Base-by-base conservation (phyloP, 345 rosid genomes). In the Eucalyptus grandis region DNA sequence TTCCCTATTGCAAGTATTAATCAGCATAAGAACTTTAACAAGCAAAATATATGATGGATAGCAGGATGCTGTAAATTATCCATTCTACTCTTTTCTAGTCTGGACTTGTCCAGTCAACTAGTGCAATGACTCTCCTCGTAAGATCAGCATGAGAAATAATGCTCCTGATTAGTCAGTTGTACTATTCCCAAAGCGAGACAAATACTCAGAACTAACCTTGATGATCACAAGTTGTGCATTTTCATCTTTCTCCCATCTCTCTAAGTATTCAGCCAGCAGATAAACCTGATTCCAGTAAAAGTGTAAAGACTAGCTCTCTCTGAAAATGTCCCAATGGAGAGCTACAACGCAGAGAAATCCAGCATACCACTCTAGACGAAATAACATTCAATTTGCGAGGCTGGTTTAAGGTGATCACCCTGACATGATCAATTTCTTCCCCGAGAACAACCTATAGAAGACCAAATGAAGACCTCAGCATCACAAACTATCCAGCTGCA, bases 311-410 rank as follows among this genome's bases (percentile, higher is more conserved):
- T 31, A 88, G 44, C 83, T 77, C 43, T 40, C 83, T 77, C 9
- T 6, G 26, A 21, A 40, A 77, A 49, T 86, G 60, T 86, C 26
- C n/a, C 58, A 7, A 86, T 26, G 87, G 11, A 49, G 87, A 86
- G 65, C 46, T 19, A 24, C 21, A 86, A 53, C 69, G 72, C 27
- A 80, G 30, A 65, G 22, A 77, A 88, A 86, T 86, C n/a, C 30
- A 83, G 88, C 90, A 88, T 93, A 96, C 99, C 98, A 96, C 96
- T 93, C 95, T 81, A 2, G 97, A 91, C 58, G 99, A 96, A 87
- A 97, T 97, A 90, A 95, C 96, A 93, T 97, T 97, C 89, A 96
- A 90, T 77, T 96, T 98, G 86, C 98, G 97, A 87, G 99, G 98
- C 47, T 95, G 93, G 94, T 97, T 97, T 91, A 97, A 92, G 54